These are phyloP conservation scores for Phytophthora chlamydospora DNA, from an alignment of 352 stramenopile species.

Conservation along the genomic window DNA sequence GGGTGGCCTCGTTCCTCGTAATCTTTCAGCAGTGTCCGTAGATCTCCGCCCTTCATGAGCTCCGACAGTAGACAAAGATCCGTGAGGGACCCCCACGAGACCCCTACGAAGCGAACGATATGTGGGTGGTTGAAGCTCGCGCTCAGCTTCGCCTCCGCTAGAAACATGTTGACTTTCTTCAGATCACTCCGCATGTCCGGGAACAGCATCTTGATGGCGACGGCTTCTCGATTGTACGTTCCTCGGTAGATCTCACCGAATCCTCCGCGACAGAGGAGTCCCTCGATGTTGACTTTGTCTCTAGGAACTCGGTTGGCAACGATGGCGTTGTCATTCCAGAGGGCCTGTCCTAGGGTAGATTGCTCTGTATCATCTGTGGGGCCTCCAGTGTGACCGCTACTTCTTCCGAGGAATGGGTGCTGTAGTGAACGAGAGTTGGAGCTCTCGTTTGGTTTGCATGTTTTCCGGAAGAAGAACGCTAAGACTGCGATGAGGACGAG, in stretches of 20 bases:
- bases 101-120: neutral
- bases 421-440: neutral
- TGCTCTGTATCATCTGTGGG: conserved; percentile 3
- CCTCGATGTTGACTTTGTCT: neutral
- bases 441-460: conserved; percentile 1
- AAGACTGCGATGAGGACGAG: conserved; percentile 5
- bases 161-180: neutral
- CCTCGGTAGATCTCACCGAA: neutral
- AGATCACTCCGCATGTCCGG: neutral
- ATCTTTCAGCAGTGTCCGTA: neutral
- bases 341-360: too few relatives aligned
- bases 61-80: conserved; percentile 1
- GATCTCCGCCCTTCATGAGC: conserved; percentile 1
- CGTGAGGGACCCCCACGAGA: neutral
- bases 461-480: neutral
- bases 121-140: neutral
- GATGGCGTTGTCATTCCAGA: too few relatives aligned
- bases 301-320: neutral
- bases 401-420: conserved; percentile 4
- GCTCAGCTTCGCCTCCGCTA: neutral
- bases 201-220: neutral
- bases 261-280: conserved; percentile 1
- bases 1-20: neutral
- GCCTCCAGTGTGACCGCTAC: conserved; percentile 7
- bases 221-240: neutral